These are phyloP conservation scores for Parietichytrium sp. DNA, from an alignment of 108 stramenopile species.

Conservation along the genomic window DNA sequence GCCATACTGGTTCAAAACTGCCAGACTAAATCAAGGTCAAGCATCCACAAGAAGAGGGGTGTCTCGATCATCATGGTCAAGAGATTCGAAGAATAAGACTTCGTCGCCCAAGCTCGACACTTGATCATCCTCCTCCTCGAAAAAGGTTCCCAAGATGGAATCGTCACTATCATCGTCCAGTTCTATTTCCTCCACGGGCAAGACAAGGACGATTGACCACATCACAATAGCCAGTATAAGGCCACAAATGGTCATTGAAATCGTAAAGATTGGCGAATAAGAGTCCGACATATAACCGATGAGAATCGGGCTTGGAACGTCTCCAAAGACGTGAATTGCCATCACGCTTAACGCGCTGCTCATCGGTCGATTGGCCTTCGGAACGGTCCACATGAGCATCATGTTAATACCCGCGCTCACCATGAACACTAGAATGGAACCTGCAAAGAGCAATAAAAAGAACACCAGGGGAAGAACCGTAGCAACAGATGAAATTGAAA, in stretches of 20 bases:
- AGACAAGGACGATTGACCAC: not conserved
- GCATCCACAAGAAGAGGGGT: too few relatives aligned
- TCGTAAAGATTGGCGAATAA: not conserved
- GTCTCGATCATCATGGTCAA: too few relatives aligned
- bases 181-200: constrained; percentile 24
- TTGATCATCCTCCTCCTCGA: too few relatives aligned
- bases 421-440: not conserved
- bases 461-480: not conserved
- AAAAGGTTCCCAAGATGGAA: too few relatives aligned
- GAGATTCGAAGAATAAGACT: too few relatives aligned
- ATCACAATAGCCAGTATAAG: not conserved
- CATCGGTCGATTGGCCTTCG: constrained; percentile 5
- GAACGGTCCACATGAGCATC: constrained; percentile 33
- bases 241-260: not conserved
- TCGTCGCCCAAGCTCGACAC: too few relatives aligned
- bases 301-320: constrained; percentile 19
- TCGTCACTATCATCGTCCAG: too few relatives aligned
- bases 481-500: not conserved
- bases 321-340: constrained; percentile 24
- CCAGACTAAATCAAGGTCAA: too few relatives aligned
- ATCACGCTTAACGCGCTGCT: not conserved
- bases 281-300: constrained; percentile 17
- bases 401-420: constrained; percentile 29
- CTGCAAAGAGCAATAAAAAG: constrained; percentile 22
- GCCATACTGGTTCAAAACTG: too few relatives aligned